These are phyloP conservation scores for Fusarium camptoceras DNA, from an alignment of 2,329 filamentous ascomycete genomes.

Conservation along the genomic window DNA sequence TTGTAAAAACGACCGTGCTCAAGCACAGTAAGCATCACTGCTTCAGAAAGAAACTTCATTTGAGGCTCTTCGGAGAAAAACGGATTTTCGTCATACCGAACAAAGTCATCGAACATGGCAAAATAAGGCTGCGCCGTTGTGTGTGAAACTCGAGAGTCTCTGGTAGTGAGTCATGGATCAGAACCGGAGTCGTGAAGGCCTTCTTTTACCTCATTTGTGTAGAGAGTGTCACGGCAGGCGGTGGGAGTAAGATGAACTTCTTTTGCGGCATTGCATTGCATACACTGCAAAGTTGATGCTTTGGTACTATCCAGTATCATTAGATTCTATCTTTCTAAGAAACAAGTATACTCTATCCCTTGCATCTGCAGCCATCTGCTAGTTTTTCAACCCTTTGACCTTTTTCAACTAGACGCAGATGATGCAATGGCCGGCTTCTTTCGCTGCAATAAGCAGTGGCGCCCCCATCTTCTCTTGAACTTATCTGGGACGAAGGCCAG, in stretches of 20 bases:
- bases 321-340: not conserved
- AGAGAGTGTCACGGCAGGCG: constrained; percentile 5
- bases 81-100: not conserved
- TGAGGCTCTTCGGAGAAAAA: not conserved
- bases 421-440: constrained; percentile 47
- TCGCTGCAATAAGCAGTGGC: constrained; percentile 84
- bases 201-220: not conserved
- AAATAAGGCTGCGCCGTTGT: not conserved
- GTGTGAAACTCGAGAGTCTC: not conserved
- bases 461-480: constrained; percentile 82
- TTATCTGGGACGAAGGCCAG: constrained; percentile 74
- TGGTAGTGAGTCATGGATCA: not conserved
- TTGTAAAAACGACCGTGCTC: not conserved
- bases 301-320: constrained; percentile 7
- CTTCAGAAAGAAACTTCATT: not conserved
- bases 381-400: not conserved
- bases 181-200: not conserved
- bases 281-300: not conserved
- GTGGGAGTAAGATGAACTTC: constrained; percentile 4
- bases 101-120: not conserved
- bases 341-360: constrained; percentile 14
- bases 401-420: not conserved
- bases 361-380: constrained; percentile 1
- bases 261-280: constrained; percentile 1
- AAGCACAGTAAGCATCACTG: not conserved